Evolutionary conservation across 23 red algal genomes (phyloP), one percentile per base, ranked within the genome.

Genomic region (Gracilaria gracilis): DNA sequence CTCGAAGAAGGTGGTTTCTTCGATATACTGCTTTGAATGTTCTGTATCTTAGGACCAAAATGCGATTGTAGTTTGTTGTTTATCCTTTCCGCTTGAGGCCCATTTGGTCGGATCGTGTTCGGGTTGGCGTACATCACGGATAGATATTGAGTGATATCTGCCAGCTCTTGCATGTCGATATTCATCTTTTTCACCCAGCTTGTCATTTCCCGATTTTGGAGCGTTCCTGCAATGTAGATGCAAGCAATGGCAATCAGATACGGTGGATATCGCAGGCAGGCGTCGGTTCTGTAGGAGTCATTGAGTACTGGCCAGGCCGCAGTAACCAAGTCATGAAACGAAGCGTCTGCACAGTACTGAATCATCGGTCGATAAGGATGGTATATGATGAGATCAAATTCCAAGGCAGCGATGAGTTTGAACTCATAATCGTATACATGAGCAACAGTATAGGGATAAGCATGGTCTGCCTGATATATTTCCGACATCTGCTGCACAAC

Each of bases 331-430:
- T 91, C 86, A 32, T 79, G 77, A 34, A 75, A 58, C 33, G 33
- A 72, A 39, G 83, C 86, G 33, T 86, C 93, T 20, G 83, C 54
- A 44, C 93, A 82, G 80, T 87, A 82, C 53, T 89, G 84, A 59
- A 88, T 61, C 79, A 95, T 80, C 31, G 82, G 84, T 19, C 93
- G 86, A 80, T 95, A 88, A 7, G 93, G 93, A 51, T 87, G 84
- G 31, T 86, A 95, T 27, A 95, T 89, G 42, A 95, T 91, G 64
- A 95, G 85, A 67, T 95, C 93, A 80, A 95, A 95, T 35, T 95
- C 83, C 53, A 95, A 59, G 14, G 70, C 83, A 40, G 93, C 86
- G 46, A 88, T 88, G 37, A 95, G 75, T 37, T 86, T 95, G 44
- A 95, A 95, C 62, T 95, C 93, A 38, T 87, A 83, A 49, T 88